Evolutionary conservation across 2,329 filamentous ascomycete species (phyloP), one percentile per base, ranked within the genome.

Genomic region (Herpomyces periplanetae): DNA sequence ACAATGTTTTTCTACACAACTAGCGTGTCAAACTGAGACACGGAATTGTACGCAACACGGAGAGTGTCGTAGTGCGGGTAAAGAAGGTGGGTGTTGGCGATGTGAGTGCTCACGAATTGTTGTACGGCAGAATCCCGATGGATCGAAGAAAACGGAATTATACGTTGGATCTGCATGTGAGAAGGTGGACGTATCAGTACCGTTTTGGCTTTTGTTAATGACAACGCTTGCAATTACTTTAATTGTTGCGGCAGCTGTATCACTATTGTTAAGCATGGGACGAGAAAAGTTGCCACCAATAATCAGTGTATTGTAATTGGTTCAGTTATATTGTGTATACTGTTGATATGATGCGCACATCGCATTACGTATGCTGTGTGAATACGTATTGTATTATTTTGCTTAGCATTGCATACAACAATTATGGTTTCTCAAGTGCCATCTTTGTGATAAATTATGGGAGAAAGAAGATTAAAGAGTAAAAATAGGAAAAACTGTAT

Each of bases 321-420:
- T 96, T 88, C 49, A 80, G 80, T 29, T 87, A 85, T 53, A 96
- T 96, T 48, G 62, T 91, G 42, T 59, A 88, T 36, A 88, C 73
- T 16, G 51, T 91, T 33, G 58, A n/a, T n/a, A n/a, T n/a, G n/a
- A n/a, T n/a, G n/a, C n/a, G n/a, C n/a, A n/a, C n/a, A n/a, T n/a
- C n/a, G n/a, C n/a, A n/a, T n/a, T n/a, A n/a, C n/a, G n/a, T n/a
- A n/a, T n/a, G n/a, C n/a, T n/a, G n/a, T n/a, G n/a, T n/a, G n/a
- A n/a, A n/a, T n/a, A n/a, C n/a, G n/a, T n/a, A n/a, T n/a, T n/a
- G n/a, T n/a, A n/a, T n/a, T n/a, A n/a, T n/a, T n/a, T n/a, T n/a
- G n/a, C n/a, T n/a, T n/a, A n/a, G n/a, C n/a, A n/a, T n/a, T n/a
- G n/a, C n/a, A n/a, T n/a, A n/a, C n/a, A n/a, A n/a, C n/a, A n/a